Evolutionary conservation across 306 rosid genomes (phyloP), one percentile per base, ranked within the genome.

Genomic region (Notholithocarpus densiflorus): DNA sequence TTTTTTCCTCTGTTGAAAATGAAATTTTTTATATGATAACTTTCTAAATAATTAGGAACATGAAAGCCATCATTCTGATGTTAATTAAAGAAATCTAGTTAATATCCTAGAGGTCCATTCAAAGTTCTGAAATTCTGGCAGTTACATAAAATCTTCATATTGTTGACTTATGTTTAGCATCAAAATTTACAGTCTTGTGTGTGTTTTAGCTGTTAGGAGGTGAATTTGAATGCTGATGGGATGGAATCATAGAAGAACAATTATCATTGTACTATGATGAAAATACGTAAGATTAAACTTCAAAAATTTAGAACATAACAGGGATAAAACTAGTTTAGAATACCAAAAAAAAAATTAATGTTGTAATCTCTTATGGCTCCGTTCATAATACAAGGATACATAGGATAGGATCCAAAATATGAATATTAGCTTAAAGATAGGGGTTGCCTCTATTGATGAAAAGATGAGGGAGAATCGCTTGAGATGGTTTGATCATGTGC

Each of bases 301-400:
- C 20, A 1, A 9, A 19, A 19, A 3, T 68, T 68, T 1, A n/a
- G n/a, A 68, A 32, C 40, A 10, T 19, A 48, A 68, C 23, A 19
- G 32, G 7, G 23, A 45, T 15, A 26, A 51, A 71, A 71, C 20
- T 81, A 26, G 26, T 37, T 43, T 21, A 59, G 29, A 82, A 77
- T 18, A 23, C 71, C 52, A 62, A 32, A 45, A 17, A 27, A 6
- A 29, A 4, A 32, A 73, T 34, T 34, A 77, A 66, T 72, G 64
- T 34, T 68, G 18, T 82, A n/a, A 68, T 76, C 52, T 21, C 72
- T 71, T 26, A 68, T 61, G 18, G 27, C 53, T 69, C 45, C 3
- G 0, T 8, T 40, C 45, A 40, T 40, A 8, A 40, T 40, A 40
- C 45, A 40, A 40, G 45, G 45, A 9, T 40, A 40, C 45, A 8